Evolutionary conservation across 2,329 filamentous ascomycete genomes (phyloP), one percentile per base, ranked within the genome.

Genomic region (Ceratocystis variospora): DNA sequence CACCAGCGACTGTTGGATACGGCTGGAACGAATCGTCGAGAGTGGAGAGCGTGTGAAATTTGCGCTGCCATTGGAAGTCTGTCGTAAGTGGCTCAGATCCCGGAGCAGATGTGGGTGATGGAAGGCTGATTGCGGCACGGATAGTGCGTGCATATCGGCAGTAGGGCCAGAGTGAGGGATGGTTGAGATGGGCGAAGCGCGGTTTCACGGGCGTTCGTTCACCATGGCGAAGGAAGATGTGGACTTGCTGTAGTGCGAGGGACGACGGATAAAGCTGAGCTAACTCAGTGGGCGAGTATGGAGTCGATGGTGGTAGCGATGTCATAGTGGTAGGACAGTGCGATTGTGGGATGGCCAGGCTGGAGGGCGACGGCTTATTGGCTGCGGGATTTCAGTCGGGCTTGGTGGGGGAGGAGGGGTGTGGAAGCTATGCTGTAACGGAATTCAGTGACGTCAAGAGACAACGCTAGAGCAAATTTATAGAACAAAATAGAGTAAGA

Each of bases 241-340:
- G 94, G 62, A 97, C 94, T 68, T 94, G 84, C 74, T 94, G 88
- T 45, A 99, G 84, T 74, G 93, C 83, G 68, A 99, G 80, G 57
- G 82, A 79, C 66, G 85, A 77, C 0, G 94, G 94, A 77, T 96
- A 99, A 68, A 97, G 85, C 72, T 80, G 79, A 55, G 82, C 79
- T 62, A 97, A 83, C 81, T 97, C 92, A 68, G 89, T 86, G 70
- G 86, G 78, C 57, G 87, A 86, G 78, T 97, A 97, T 0, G 89
- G 85, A 66, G 82, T 79, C 67, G 90, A 84, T 62, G 89, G 89
- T 57, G 81, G 77, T 57, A 96, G 81, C 50, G 87, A 87, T 12
- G 92, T 88, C 93, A 97, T 97, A 66, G 69, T 72, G n/a, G 8
- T 41, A 15, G 37, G 12, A 41, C 37, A 41, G 37, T 41, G 37